A percentile compares a stretch with the other conserved stretches of the same genome.
Conservation (phyloP, 257 asterid genomes). For the Echites panduratus region DNA sequence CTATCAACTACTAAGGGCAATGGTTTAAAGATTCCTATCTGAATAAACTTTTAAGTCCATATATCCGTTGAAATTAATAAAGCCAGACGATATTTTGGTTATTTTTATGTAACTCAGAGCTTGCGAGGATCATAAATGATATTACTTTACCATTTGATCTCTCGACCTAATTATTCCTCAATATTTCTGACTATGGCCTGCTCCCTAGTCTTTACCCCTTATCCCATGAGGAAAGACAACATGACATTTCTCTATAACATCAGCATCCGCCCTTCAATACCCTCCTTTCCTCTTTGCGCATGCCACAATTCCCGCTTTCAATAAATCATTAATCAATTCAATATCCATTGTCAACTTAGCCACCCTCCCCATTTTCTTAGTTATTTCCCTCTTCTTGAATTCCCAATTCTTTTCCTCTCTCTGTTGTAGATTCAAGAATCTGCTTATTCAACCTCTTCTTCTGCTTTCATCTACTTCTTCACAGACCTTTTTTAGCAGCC, state of each 20-base stretch:
- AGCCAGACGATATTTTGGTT: too few species aligned
- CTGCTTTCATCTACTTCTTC: neutral
- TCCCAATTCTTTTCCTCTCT: neutral
- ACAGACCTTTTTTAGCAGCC: neutral
- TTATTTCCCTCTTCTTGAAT: neutral
- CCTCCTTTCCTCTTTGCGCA: neutral
- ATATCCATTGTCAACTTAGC: neutral
- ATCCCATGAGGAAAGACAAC: neutral
- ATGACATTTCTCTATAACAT: too few species aligned
- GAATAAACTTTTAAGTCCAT: too few species aligned
- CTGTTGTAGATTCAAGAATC: neutral
- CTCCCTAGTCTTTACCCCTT: neutral
- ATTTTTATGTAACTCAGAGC: too few species aligned
- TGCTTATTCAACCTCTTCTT: neutral
- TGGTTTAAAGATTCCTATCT: too few species aligned
- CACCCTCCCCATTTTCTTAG: neutral
- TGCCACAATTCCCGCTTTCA: constrained; percentile 2
- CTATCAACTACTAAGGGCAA: too few species aligned
- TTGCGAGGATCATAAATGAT: too few species aligned
- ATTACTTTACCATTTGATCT: too few species aligned
- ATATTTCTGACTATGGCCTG: too few species aligned
- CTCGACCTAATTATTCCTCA: too few species aligned
- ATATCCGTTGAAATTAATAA: too few species aligned
- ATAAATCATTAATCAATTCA: neutral
- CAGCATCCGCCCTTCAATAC: neutral